phyloP scores from a whole-genome alignment of 106 monocot species.

The Ottelia alismoides region DNA sequence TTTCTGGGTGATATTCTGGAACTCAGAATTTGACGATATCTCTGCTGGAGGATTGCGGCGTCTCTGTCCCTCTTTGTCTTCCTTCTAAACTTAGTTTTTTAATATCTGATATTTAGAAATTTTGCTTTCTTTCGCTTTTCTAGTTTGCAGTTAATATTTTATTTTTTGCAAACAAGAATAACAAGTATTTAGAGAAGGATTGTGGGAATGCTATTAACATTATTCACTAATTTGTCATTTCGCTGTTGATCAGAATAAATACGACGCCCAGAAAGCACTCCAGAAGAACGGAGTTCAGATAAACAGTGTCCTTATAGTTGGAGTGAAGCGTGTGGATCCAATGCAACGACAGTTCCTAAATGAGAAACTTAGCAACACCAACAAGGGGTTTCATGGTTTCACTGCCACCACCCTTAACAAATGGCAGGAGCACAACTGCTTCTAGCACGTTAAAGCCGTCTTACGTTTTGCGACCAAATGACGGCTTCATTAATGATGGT shows the following conservation, averaged over 20 bases:
- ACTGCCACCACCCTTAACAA: slow-evolving; percentile 17
- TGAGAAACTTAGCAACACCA: slow-evolving; percentile 24
- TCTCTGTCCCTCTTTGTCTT: no score
- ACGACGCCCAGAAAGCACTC: slow-evolving; percentile 55
- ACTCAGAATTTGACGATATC: no score
- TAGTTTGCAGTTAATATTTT: not conserved
- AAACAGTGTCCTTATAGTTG: slow-evolving; percentile 47
- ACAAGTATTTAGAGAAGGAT: no score
- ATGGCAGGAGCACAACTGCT: slow-evolving; percentile 11
- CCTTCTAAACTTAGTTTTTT: no score
- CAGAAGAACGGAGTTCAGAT: slow-evolving; percentile 41
- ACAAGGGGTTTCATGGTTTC: slow-evolving; percentile 31
- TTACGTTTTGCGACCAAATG: slow-evolving; percentile 5
- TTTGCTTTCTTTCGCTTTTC: not conserved
- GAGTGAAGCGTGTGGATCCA: slow-evolving; percentile 51
- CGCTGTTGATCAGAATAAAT: slow-evolving; percentile 33
- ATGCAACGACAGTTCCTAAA: slow-evolving; percentile 35
- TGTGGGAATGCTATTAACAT: no score
- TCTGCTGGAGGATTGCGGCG: no score
- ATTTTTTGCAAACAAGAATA: not conserved
- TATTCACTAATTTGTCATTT: not conserved
- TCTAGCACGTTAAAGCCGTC: slow-evolving; percentile 7
- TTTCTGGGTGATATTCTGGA: no score
- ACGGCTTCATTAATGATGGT: slow-evolving; percentile 4
- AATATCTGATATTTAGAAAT: no score